Base-by-base conservation (phyloP, 169 alveolate genomes). In the Eimeria zaria region DNA sequence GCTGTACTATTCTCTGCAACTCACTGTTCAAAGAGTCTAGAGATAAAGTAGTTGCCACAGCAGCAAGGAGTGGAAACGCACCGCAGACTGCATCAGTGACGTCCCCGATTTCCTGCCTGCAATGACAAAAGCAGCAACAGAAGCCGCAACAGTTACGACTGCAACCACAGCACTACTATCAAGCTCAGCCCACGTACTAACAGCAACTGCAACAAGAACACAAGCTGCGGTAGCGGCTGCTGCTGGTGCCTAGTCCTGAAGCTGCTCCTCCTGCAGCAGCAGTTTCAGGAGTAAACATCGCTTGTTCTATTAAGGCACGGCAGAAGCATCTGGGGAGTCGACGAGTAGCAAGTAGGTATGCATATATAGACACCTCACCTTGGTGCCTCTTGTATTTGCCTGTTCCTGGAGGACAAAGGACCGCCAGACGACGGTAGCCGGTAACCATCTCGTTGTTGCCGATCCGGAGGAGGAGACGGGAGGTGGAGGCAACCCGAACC, bases 111-210 rank as follows among this genome's bases (percentile, higher is more conserved):
- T 30, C 74, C 74, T 64, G 9, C 74, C 74, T 64, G 74, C 39
- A 73, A 33, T 73, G n/a, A 73, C 83, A 73, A 41, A 39, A 73
- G 83, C 53, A 73, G 55, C 83, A 73, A 41, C 83, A 73, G 55
- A n/a, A 73, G 83, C 81, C 5, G 73, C 74, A n/a, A 20, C 39
- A 27, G 74, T 2, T 27, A 41, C 74, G 39, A 41, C 39, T 6
- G 18, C 22, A 73, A 39, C 48, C n/a, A 33, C 81, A 12, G 81
- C 51, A 2, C 51, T 36, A 69, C n/a, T 24, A 7, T 11, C 48
- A 69, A 9, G n/a, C 11, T 0, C 48, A 69, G 80, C 80, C 24
- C 46, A 8, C 6, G 44, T 46, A 69, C 24, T 46, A n/a, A 36
- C 41, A 69, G 80, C 80, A 69, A 69, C 80, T 30, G 48, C 80